phyloP scores from a whole-genome alignment of 257 asterid species.

The Petrea volubilis region DNA sequence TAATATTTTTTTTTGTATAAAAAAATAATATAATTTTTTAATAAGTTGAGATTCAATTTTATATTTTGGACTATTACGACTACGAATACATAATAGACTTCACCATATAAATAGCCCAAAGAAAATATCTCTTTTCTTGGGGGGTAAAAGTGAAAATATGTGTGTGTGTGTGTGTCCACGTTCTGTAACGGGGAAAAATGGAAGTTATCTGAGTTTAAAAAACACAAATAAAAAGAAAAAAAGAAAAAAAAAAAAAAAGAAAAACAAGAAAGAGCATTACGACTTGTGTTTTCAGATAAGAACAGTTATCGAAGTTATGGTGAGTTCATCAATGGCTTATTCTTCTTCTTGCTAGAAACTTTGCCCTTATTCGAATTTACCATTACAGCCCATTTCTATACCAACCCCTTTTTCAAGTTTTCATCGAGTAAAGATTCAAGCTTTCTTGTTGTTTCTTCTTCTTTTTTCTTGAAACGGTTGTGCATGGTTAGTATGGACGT shows the following conservation, averaged over 20 bases:
- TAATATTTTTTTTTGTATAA: too few species aligned
- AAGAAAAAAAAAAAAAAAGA: conserved; percentile 10
- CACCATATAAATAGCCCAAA: too few species aligned
- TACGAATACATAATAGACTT: too few species aligned
- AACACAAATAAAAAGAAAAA: too few species aligned
- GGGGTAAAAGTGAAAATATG: too few species aligned
- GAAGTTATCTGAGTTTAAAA: too few species aligned
- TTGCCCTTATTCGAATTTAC: neutral
- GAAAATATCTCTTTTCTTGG: too few species aligned
- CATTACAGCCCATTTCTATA: neutral
- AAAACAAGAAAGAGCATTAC: conserved; percentile 12
- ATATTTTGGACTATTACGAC: too few species aligned
- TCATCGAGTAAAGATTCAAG: conserved; percentile 22
- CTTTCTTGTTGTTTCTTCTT: conserved; percentile 15
- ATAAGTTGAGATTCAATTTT: too few species aligned
- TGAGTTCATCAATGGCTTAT: conserved; percentile 37
- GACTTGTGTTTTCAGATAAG: conserved; percentile 26
- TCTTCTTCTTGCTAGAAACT: conserved; percentile 3
- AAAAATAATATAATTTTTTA: too few species aligned
- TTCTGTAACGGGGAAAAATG: too few species aligned
- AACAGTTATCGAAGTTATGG: conserved; percentile 37
- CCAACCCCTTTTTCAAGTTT: conserved; percentile 9
- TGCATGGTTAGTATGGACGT: conserved; percentile 25
- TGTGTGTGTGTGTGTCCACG: too few species aligned
- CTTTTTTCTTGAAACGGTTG: conserved; percentile 14